Base-by-base conservation (phyloP, 225 moss, liverwort and hornwort genomes). In the Anthoceros angustus region DNA sequence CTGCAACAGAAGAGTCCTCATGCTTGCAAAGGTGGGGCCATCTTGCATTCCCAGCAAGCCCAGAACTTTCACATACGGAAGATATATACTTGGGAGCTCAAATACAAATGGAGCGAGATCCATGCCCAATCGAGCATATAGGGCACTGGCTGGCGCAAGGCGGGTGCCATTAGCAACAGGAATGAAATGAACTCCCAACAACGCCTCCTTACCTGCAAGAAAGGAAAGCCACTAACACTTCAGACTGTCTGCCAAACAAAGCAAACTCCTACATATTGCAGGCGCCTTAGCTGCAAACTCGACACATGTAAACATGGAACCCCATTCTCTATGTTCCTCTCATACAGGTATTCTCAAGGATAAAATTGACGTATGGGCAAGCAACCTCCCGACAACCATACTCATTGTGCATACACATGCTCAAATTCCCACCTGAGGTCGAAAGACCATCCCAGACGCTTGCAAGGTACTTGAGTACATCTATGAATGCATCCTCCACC, bases 81-180 rank as follows among this genome's bases (percentile, higher is more conserved):
- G 78, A 70, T 86, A 90, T 49, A 82, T 73, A 66, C 83, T 82
- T 61, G 90, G 85, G 49, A 91, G 75, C 72, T 91, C 83, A 72
- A 87, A 91, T n/a, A 86, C 76, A 68, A 91, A 91, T 4, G 87
- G 87, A 45, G 85, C 87, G 66, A 91, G 76, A 43, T 91, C 90
- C 82, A 91, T 87, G 70, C 84, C 82, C 41, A 87, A 76, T 10
- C 90, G 78, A 25, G 90, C 90, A 75, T 79, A 84, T 15, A 91
- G 78, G 21, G 83, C 81, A 73, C 67, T 73, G 12, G 82, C 87
- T 75, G 81, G 75, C 67, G 87, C 85, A 71, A 90, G 66, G 40
- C 87, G 90, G 73, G 90, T 90, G 50, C 87, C 90, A 62, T 90
- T 90, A 25, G 90, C 82, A 18, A 90, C 87, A n/a, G 87, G 90